Conservation (phyloP, 179 eudicot species). For the Drosera spatulata region DNA sequence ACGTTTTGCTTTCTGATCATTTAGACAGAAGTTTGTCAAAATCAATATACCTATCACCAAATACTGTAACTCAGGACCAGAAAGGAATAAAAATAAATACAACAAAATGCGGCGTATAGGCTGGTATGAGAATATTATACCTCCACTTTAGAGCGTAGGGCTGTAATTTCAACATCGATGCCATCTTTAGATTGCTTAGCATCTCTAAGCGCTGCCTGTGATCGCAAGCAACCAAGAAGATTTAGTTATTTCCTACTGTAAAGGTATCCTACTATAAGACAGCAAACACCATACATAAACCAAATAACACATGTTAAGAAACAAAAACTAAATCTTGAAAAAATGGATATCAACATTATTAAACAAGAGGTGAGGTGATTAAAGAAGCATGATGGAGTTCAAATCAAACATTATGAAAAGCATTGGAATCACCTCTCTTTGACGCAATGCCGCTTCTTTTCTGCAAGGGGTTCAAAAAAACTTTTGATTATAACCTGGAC, state of each 20-base stretch:
- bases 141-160: constrained; percentile 53
- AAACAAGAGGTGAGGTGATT: background rate
- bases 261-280: background rate
- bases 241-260: background rate
- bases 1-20: constrained; percentile 50
- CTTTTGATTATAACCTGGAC: background rate
- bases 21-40: constrained; percentile 9
- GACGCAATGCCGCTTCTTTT: constrained; percentile 91
- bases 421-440: constrained; percentile 62
- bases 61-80: background rate
- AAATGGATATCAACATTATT: background rate
- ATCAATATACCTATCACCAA: constrained; percentile 5
- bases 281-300: background rate
- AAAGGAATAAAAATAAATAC: background rate
- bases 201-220: constrained; percentile 83
- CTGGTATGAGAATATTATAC: constrained; percentile 20
- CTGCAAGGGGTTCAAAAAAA: constrained; percentile 32
- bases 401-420: background rate
- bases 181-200: constrained; percentile 64
- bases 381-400: background rate
- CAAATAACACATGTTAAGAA: background rate
- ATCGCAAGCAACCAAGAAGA: constrained; percentile 1
- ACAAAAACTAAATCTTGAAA: background rate
- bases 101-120: background rate
- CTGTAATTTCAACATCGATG: constrained; percentile 39